Evolutionary conservation across 228 moss, liverwort and hornwort species (phyloP).

Genomic region (Sphagnum fallax): DNA sequence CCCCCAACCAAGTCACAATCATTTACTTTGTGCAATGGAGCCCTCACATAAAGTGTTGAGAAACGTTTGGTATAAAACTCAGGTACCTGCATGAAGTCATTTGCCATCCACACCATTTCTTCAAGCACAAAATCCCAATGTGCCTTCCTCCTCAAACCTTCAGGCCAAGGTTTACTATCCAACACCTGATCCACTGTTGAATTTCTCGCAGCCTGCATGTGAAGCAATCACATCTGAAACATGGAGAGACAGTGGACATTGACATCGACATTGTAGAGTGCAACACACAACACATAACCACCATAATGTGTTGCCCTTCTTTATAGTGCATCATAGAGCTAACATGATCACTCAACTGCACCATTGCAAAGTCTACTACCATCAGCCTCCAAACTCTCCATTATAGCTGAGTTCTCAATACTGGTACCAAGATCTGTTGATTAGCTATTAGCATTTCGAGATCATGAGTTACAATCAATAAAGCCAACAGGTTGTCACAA

Average conservation of each 20-base stretch:
- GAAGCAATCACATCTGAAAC: neutral
- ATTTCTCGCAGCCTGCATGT: conserved; percentile 33
- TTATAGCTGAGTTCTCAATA: neutral
- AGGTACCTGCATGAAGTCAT: conserved; percentile 74
- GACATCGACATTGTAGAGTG: neutral
- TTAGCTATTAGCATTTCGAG: neutral
- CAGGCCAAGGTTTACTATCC: conserved; percentile 22
- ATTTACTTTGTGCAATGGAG: neutral
- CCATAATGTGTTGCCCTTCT: neutral
- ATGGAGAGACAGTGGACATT: neutral
- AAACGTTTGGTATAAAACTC: neutral
- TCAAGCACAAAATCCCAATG: conserved; percentile 86
- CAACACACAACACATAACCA: no score
- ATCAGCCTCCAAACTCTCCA: neutral
- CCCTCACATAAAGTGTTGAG: neutral
- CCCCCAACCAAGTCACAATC: conserved; percentile 37
- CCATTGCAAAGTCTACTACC: neutral
- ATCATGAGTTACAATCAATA: neutral
- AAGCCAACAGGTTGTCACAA: neutral
- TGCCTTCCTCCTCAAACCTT: conserved; percentile 29
- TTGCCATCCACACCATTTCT: conserved; percentile 91
- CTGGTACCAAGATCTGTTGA: neutral
- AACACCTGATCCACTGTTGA: conserved; percentile 40
- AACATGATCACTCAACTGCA: neutral
- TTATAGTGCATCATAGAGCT: neutral